phyloP scores from a whole-genome alignment of 176 grass and related monocot genomes.

The Canna indica region DNA sequence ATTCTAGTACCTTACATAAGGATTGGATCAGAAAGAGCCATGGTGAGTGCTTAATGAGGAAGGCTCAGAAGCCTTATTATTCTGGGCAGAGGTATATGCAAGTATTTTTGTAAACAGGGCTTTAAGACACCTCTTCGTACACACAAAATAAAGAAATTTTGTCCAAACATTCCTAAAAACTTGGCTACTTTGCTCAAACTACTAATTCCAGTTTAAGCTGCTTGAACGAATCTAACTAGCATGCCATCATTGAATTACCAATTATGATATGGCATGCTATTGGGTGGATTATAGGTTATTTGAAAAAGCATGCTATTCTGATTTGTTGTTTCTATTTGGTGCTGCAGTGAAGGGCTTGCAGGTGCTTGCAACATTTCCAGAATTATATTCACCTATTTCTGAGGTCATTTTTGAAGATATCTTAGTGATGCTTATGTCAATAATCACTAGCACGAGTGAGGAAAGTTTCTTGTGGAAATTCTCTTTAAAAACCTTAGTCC shows the following conservation, averaged over 20 bases:
- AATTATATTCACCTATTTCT: slow-evolving; percentile 40
- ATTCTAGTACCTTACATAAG: too few relatives aligned
- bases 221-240: neutral
- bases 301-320: neutral
- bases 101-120: too few relatives aligned
- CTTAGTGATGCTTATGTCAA: slow-evolving; percentile 45
- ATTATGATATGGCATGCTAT: neutral
- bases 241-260: too few relatives aligned
- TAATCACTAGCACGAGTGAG: slow-evolving; percentile 43
- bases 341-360: slow-evolving; percentile 62
- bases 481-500: slow-evolving; percentile 49
- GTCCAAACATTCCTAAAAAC: too few relatives aligned
- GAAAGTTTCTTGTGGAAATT: slow-evolving; percentile 59
- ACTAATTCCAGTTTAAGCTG: neutral
- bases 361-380: slow-evolving; percentile 70
- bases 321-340: neutral
- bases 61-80: too few relatives aligned
- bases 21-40: too few relatives aligned
- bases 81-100: too few relatives aligned
- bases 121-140: too few relatives aligned
- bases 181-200: too few relatives aligned
- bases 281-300: neutral
- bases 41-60: too few relatives aligned
- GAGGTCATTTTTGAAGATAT: slow-evolving; percentile 46
- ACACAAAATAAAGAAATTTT: too few relatives aligned